Evolutionary conservation across 1,284 basidiomycete genomes (phyloP).

Genomic region (Taiwanofungus camphoratus): DNA sequence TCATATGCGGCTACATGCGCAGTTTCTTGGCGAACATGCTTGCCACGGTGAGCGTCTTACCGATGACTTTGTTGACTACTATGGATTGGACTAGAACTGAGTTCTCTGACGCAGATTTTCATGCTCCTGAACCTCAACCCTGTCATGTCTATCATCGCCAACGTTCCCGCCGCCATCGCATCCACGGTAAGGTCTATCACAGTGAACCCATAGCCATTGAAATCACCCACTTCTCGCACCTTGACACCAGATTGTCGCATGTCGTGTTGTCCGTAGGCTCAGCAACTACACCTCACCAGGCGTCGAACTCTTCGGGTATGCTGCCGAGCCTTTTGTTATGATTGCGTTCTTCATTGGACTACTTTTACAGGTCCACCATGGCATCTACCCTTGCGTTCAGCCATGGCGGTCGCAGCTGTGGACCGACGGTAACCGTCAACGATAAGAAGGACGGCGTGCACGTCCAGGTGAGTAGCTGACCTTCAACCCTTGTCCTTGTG

Average conservation of each 20-base stretch:
- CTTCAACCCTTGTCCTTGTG: neutral
- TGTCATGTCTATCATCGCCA: conserved; percentile 70
- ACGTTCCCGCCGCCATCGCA: conserved; percentile 65
- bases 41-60: conserved; percentile 57
- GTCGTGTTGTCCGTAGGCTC: conserved; percentile 61
- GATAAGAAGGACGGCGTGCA: conserved; percentile 40
- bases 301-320: conserved; percentile 49
- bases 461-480: conserved; percentile 21
- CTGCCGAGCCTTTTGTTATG: conserved; percentile 15
- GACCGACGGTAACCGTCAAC: conserved; percentile 26
- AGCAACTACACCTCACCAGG: conserved; percentile 48
- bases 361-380: conserved; percentile 22
- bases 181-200: conserved; percentile 45
- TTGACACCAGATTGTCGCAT: conserved; percentile 55
- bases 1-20: conserved; percentile 1
- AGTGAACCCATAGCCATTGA: neutral
- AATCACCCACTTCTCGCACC: neutral
- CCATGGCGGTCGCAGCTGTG: conserved; percentile 21
- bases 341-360: neutral
- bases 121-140: conserved; percentile 68
- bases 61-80: too few relatives aligned
- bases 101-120: too few relatives aligned
- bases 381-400: conserved; percentile 34
- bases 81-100: too few relatives aligned
- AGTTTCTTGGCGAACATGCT: conserved; percentile 64